Conservation (phyloP, 352 stramenopile genomes). For the Pythium brachiatum region DNA sequence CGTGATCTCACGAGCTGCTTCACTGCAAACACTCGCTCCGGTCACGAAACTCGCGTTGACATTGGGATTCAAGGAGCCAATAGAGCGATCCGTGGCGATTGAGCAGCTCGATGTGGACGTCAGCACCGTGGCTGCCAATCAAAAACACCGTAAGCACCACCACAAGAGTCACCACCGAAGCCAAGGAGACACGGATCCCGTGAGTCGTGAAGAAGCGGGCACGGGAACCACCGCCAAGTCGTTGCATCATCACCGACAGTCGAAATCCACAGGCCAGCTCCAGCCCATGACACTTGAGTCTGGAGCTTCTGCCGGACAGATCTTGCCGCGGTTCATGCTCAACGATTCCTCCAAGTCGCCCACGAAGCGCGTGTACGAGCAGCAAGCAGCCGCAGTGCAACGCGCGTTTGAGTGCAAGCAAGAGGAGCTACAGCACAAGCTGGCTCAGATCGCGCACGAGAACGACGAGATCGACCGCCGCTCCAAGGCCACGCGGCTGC, state of each 20-base stretch:
- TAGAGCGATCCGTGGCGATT: not conserved
- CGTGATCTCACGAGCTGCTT: slow-evolving; percentile 7
- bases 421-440: not conserved
- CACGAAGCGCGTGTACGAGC: slow-evolving; percentile 5
- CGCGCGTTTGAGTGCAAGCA: slow-evolving; percentile 15
- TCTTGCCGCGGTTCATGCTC: slow-evolving; percentile 54
- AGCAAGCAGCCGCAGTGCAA: slow-evolving; percentile 10
- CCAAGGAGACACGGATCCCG: not conserved
- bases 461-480: slow-evolving; percentile 29
- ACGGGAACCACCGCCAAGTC: not conserved
- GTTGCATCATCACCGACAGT: slow-evolving; percentile 4
- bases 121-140: not conserved
- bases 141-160: not conserved
- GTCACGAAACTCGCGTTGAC: not conserved
- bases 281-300: not conserved
- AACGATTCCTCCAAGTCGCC: slow-evolving; percentile 25
- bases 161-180: not conserved
- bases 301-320: slow-evolving; percentile 10
- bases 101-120: not conserved
- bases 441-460: not conserved
- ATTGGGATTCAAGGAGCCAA: not conserved
- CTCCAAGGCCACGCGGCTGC: slow-evolving; percentile 35
- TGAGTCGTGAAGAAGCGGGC: not conserved
- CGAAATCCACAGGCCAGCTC: slow-evolving; percentile 16
- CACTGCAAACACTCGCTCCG: slow-evolving; percentile 6